A percentile compares a stretch with the other conserved stretches of the same genome.
Conservation (phyloP, 805 yeast species). For the Wickerhamomyces hampshirensis region DNA sequence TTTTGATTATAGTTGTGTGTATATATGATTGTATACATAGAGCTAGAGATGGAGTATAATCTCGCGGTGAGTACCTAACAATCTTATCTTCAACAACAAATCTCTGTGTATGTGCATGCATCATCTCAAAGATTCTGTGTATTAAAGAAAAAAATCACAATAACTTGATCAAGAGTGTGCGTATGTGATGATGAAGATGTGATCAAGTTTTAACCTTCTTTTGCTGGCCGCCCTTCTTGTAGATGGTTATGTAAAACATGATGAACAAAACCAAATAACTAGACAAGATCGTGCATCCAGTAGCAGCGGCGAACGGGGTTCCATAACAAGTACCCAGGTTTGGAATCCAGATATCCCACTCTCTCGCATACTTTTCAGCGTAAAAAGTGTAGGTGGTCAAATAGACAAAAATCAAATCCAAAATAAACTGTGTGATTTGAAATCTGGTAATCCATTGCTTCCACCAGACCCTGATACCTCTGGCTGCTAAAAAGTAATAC, state of each 20-base stretch:
- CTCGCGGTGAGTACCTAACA: no score
- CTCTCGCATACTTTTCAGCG: constrained; percentile 51
- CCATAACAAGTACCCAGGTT: constrained; percentile 86
- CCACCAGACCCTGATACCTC: constrained; percentile 98
- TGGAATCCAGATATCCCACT: constrained; percentile 55
- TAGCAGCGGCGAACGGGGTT: constrained; percentile 86
- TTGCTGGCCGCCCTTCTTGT: constrained; percentile 42
- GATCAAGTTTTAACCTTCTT: background rate
- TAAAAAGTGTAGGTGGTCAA: constrained; percentile 91
- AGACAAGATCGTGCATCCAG: constrained; percentile 83
- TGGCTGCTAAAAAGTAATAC: constrained; percentile 89
- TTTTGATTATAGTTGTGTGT: no score
- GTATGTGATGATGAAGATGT: no score
- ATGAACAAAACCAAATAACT: constrained; percentile 87
- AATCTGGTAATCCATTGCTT: constrained; percentile 97
- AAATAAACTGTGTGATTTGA: constrained; percentile 89
- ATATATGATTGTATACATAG: no score
- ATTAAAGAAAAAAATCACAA: no score
- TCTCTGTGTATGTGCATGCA: no score
- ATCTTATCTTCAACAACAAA: no score
- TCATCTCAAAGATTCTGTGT: no score
- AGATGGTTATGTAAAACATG: constrained; percentile 85
- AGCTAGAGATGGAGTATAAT: no score
- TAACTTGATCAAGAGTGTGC: no score
- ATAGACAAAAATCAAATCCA: constrained; percentile 87